A percentile compares a stretch with the other conserved stretches of the same genome.
Evolutionary conservation across 2,329 filamentous ascomycete genomes (phyloP).

Genomic region (Hypomyces rosellus): DNA sequence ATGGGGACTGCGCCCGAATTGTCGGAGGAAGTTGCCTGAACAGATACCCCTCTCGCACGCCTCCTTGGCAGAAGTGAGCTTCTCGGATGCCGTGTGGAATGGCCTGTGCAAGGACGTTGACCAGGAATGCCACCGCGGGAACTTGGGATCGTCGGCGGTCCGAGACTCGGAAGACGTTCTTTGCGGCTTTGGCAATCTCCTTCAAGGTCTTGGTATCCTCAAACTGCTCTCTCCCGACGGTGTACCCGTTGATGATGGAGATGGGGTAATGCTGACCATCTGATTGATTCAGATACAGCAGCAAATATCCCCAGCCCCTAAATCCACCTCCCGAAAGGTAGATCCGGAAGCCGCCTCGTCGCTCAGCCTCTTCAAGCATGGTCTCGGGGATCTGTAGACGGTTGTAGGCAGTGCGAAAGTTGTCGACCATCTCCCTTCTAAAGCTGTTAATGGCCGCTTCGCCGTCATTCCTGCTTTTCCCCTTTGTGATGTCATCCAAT

Average conservation of each 20-base stretch:
- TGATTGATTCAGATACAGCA: conserved; percentile 52
- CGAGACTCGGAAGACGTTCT: conserved; percentile 54
- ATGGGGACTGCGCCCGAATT: conserved; percentile 47
- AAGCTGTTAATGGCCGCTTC: conserved; percentile 39
- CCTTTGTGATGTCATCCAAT: conserved; percentile 38
- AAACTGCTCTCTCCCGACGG: conserved; percentile 43
- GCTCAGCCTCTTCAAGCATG: conserved; percentile 37
- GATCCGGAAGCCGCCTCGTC: conserved; percentile 47
- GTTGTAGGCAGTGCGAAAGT: conserved; percentile 45
- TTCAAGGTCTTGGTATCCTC: conserved; percentile 36
- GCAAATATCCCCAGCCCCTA: conserved; percentile 63
- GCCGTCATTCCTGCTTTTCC: conserved; percentile 32
- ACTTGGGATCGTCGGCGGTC: conserved; percentile 59
- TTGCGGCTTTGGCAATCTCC: conserved; percentile 27
- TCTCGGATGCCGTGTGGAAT: conserved; percentile 53
- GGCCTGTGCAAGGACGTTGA: conserved; percentile 55
- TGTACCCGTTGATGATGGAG: conserved; percentile 66
- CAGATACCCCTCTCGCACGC: conserved; percentile 61
- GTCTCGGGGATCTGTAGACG: conserved; percentile 48
- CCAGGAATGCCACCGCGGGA: conserved; percentile 60
- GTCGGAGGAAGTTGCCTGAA: conserved; percentile 45
- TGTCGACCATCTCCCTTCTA: conserved; percentile 43
- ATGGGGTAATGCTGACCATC: conserved; percentile 58
- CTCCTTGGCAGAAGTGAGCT: conserved; percentile 65
- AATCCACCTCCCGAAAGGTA: conserved; percentile 68